A percentile compares a stretch with the other conserved stretches of the same genome.
Evolutionary conservation across 2,329 filamentous ascomycete species (phyloP).

Genomic region (Fusarium sp.): DNA sequence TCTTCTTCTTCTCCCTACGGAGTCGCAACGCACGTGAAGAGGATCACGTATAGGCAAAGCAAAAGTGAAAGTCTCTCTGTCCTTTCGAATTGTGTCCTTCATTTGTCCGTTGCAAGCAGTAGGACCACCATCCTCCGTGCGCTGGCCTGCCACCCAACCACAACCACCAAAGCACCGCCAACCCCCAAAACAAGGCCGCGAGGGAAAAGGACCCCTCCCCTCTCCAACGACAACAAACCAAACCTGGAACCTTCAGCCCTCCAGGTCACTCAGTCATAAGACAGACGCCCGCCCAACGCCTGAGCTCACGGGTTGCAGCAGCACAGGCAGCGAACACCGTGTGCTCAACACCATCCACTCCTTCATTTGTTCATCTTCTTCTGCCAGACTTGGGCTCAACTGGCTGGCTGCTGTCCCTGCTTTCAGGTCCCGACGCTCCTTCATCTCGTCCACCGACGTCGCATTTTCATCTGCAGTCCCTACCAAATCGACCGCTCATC

Average conservation of each 20-base stretch:
- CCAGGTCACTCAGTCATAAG: conserved; percentile 3
- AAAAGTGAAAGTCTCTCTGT: conserved; percentile 9
- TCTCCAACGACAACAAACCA: conserved; percentile 34
- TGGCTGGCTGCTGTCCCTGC: not conserved
- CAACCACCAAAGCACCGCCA: conserved; percentile 10
- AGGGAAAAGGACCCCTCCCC: conserved; percentile 21
- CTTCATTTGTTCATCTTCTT: not conserved
- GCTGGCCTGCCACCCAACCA: conserved; percentile 23
- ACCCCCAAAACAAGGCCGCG: conserved; percentile 21
- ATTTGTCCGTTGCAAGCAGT: not conserved
- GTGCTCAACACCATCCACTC: not conserved
- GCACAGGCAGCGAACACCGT: conserved; percentile 7
- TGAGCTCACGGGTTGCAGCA: not conserved
- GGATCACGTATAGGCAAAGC: not conserved
- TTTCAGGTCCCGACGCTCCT: conserved; percentile 4
- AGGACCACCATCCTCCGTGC: conserved; percentile 13
- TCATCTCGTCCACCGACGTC: not conserved
- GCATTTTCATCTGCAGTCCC: conserved; percentile 1
- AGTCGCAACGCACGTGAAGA: conserved; percentile 16
- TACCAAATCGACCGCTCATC: conserved; percentile 1
- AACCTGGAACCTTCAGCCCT: conserved; percentile 10
- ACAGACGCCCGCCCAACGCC: conserved; percentile 1
- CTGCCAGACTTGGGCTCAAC: not conserved
- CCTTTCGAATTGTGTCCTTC: conserved; percentile 7
- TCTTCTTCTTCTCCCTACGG: conserved; percentile 11